Conservation (phyloP, 345 rosid genomes). For the Noccaea caerulescens region DNA sequence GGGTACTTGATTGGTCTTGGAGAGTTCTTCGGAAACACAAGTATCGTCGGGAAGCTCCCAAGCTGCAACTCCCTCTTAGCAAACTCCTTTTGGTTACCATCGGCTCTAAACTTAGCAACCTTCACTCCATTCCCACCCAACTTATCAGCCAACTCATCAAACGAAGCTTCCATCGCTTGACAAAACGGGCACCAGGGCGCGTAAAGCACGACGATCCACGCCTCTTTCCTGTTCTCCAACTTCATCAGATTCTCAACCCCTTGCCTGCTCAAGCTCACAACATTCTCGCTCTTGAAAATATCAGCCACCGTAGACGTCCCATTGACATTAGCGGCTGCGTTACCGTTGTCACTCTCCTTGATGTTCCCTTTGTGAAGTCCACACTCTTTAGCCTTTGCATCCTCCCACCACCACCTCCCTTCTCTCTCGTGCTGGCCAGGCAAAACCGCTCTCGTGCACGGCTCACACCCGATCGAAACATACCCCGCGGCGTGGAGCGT, state of each 20-base stretch:
- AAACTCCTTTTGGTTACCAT: conserved; percentile 81
- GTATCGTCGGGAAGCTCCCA: conserved; percentile 86
- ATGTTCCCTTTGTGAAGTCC: conserved; percentile 97
- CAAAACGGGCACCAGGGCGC: conserved; percentile 98
- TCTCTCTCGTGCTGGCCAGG: conserved; percentile 99
- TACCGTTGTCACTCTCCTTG: conserved; percentile 57
- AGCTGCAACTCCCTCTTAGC: conserved; percentile 74
- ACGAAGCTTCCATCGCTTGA: conserved; percentile 87
- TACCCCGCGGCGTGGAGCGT: conserved; percentile 75
- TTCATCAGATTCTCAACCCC: conserved; percentile 82
- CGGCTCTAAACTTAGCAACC: conserved; percentile 91
- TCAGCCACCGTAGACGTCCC: conserved; percentile 46
- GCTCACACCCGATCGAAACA: conserved; percentile 95
- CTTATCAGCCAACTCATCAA: conserved; percentile 74
- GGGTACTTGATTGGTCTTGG: conserved; percentile 81
- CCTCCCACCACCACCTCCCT: conserved; percentile 99
- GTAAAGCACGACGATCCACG: conserved; percentile 88
- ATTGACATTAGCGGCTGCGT: conserved; percentile 45
- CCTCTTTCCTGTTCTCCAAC: conserved; percentile 69
- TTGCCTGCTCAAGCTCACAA: conserved; percentile 68
- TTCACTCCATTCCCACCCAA: conserved; percentile 63
- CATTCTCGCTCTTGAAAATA: conserved; percentile 64
- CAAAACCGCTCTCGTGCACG: conserved; percentile 89
- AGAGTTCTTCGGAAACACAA: conserved; percentile 82
- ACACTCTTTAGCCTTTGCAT: conserved; percentile 94